These are phyloP conservation scores for Fusarium virguliforme DNA, from an alignment of 2,329 filamentous ascomycete species.

Conservation along the genomic window DNA sequence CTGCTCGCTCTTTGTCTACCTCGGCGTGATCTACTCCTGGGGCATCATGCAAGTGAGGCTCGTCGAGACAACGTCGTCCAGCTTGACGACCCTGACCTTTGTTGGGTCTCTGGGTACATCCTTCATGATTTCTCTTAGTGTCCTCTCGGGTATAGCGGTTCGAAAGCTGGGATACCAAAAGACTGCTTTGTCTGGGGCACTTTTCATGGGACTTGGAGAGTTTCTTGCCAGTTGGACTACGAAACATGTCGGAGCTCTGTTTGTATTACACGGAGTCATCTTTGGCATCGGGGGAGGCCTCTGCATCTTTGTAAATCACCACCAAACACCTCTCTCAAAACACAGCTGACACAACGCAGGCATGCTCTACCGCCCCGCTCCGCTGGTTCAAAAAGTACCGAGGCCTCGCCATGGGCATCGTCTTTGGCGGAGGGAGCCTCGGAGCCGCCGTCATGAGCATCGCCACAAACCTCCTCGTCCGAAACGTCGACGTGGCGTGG, in stretches of 20 bases:
- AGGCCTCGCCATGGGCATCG: conserved; percentile 51
- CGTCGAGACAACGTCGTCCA: conserved; percentile 45
- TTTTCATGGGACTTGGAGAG: conserved; percentile 53
- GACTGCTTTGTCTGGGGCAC: conserved; percentile 44
- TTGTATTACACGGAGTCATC: conserved; percentile 48
- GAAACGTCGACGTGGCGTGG: conserved; percentile 46
- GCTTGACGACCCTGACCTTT: conserved; percentile 51
- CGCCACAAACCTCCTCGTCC: conserved; percentile 47
- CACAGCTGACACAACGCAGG: conserved; percentile 18
- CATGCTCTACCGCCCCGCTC: conserved; percentile 47
- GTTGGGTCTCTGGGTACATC: conserved; percentile 52
- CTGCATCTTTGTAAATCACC: conserved; percentile 42
- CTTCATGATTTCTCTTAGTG: conserved; percentile 50
- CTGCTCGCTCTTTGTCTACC: conserved; percentile 51
- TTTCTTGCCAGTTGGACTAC: conserved; percentile 52
- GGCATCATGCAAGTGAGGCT: conserved; percentile 53
- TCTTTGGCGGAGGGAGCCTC: conserved; percentile 52
- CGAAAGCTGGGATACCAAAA: conserved; percentile 46
- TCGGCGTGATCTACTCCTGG: conserved; percentile 54
- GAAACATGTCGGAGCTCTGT: conserved; percentile 46
- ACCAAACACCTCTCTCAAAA: not conserved
- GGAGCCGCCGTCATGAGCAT: conserved; percentile 53
- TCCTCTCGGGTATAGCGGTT: conserved; percentile 40
- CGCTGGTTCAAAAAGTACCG: conserved; percentile 51
- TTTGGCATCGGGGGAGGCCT: conserved; percentile 50